Evolutionary conservation across 23 red algal genomes (phyloP).

Genomic region (Cyanidiococcus yangmingshanensis): DNA sequence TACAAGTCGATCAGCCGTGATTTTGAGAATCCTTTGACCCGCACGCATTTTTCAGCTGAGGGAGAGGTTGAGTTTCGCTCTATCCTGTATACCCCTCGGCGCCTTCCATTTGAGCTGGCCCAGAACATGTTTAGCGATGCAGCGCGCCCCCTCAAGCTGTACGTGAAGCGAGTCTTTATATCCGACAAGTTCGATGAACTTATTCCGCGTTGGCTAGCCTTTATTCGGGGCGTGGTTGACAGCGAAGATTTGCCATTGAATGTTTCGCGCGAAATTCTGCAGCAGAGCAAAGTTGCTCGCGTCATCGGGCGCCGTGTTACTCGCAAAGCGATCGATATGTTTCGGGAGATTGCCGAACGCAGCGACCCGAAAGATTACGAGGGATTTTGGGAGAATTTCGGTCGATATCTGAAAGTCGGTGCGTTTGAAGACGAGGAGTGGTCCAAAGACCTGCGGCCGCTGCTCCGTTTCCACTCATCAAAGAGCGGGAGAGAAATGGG

Average conservation of each 20-base stretch:
- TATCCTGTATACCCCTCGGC: slow-evolving; percentile 62
- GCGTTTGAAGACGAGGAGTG: slow-evolving; percentile 58
- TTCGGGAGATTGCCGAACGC: slow-evolving; percentile 53
- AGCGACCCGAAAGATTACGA: slow-evolving; percentile 58
- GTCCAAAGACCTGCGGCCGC: slow-evolving; percentile 41
- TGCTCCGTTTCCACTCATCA: slow-evolving; percentile 67
- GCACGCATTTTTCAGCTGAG: slow-evolving; percentile 88
- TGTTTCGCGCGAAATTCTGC: slow-evolving; percentile 92
- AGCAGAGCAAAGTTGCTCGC: slow-evolving; percentile 78
- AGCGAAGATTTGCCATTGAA: slow-evolving; percentile 93
- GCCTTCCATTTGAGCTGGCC: slow-evolving; percentile 67
- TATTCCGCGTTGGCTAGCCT: slow-evolving; percentile 81
- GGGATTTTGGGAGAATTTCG: slow-evolving; percentile 81
- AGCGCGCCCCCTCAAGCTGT: slow-evolving; percentile 49
- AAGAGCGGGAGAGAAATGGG: slow-evolving; percentile 42
- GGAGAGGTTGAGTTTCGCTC: slow-evolving; percentile 95
- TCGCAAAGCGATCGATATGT: slow-evolving; percentile 92
- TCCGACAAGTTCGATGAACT: slow-evolving; percentile 94
- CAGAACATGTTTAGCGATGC: slow-evolving; percentile 95
- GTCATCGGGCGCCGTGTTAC: slow-evolving; percentile 75
- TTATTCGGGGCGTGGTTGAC: slow-evolving; percentile 85
- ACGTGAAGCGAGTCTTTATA: slow-evolving; percentile 98
- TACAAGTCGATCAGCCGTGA: slow-evolving; percentile 85
- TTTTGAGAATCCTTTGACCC: slow-evolving; percentile 50
- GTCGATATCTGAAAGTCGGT: slow-evolving; percentile 89